phyloP scores from a whole-genome alignment of 2,329 filamentous ascomycete species.

The Coniochaeta sp. region DNA sequence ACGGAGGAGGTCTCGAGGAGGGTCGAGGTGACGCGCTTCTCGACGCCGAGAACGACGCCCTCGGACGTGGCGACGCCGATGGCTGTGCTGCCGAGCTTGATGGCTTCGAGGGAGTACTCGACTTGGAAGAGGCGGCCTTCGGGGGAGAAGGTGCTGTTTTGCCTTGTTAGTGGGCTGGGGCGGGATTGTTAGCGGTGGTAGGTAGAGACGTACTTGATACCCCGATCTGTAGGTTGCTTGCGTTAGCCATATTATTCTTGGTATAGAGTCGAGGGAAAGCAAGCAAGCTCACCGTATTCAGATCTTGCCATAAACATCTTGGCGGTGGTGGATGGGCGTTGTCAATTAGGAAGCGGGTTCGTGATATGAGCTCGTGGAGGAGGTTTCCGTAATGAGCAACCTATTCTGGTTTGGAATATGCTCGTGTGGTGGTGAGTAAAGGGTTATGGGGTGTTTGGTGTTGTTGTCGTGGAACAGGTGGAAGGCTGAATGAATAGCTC shows the following conservation, averaged over 20 bases:
- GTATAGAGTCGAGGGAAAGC: neutral
- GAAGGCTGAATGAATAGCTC: neutral
- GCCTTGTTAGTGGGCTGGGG: constrained; percentile 12
- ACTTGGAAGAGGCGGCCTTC: constrained; percentile 99
- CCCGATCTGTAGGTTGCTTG: constrained; percentile 63
- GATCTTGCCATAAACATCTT: constrained; percentile 99
- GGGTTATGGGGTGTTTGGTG: too few species aligned
- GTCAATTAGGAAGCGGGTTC: neutral
- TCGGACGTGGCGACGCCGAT: constrained; percentile 95
- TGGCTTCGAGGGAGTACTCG: constrained; percentile 99
- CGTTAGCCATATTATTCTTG: constrained; percentile 23
- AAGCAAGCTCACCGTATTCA: constrained; percentile 81
- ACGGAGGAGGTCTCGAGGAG: constrained; percentile 96
- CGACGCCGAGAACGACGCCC: constrained; percentile 92
- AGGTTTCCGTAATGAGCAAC: neutral
- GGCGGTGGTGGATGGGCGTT: constrained; percentile 31
- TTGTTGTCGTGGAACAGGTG: constrained; percentile 4
- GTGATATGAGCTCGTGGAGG: neutral
- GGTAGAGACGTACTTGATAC: constrained; percentile 71
- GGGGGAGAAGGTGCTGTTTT: constrained; percentile 87
- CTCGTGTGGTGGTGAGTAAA: neutral
- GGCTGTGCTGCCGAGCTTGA: constrained; percentile 97
- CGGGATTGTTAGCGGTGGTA: neutral
- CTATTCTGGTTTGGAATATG: neutral
- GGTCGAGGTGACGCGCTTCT: constrained; percentile 97